These are phyloP conservation scores for Grosmannia clavigera DNA, from an alignment of 2,329 filamentous ascomycete species.

Conservation along the genomic window DNA sequence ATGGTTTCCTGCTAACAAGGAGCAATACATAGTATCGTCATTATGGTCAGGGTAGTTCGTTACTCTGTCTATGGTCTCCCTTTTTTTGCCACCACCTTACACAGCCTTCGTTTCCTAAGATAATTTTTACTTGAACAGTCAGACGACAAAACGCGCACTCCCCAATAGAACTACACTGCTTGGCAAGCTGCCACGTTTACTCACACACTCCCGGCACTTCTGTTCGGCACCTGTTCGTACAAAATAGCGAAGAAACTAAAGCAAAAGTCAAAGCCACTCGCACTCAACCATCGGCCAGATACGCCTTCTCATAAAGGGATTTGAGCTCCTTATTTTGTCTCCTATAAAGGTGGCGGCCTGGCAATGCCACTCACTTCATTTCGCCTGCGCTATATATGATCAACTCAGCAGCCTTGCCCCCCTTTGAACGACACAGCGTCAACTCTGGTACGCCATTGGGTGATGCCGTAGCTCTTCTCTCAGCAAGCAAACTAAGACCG, in stretches of 20 bases:
- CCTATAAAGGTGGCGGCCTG: neutral
- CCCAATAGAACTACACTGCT: neutral
- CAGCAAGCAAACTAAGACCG: neutral
- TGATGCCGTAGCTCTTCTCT: neutral
- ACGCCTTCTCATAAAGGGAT: neutral
- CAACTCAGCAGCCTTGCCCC: neutral
- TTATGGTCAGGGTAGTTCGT: neutral
- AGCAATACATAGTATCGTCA: neutral
- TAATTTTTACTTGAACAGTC: neutral
- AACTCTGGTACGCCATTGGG: too few relatives aligned
- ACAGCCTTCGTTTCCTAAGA: neutral
- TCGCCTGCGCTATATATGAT: neutral
- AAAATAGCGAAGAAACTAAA: neutral
- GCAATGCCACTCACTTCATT: neutral
- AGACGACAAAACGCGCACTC: neutral
- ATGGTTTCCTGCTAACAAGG: neutral
- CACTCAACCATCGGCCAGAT: neutral
- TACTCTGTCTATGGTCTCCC: neutral
- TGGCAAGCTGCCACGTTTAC: neutral
- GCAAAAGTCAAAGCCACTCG: neutral
- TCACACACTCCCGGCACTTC: neutral
- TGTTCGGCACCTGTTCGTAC: neutral
- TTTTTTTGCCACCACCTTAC: neutral
- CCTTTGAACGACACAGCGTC: too few relatives aligned
- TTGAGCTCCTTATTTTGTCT: too few relatives aligned